Evolutionary conservation across 2,329 filamentous ascomycete genomes (phyloP), one percentile per base, ranked within the genome.

Genomic region (Ramularia endophylla): DNA sequence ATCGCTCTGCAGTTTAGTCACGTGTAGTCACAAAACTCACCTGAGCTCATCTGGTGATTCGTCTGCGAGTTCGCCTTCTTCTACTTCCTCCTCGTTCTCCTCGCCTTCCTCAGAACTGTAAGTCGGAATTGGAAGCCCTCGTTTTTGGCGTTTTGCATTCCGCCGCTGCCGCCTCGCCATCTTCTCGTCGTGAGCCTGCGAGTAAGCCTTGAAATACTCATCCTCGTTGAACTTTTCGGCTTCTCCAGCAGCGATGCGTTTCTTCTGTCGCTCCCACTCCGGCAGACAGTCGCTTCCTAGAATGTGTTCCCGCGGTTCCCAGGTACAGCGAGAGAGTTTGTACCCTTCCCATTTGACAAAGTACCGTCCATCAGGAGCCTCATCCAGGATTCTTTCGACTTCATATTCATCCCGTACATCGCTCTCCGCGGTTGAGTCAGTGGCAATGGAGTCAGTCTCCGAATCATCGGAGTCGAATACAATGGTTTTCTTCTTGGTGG

Each of bases 261-360:
- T n/a, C 27, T 58, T 57, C 3, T 48, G 27, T 7, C 42, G 22
- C 7, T 48, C 33, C 60, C 59, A 63, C 11, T 48, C 25, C 7
- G 31, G 8, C 16, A 57, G 22, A 6, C 54, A 41, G 3, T 42
- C 37, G 2, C 38, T 33, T 16, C 34, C 35, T 1, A 46, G 9
- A 11, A 59, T 27, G 16, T 53, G 43, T 7, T 53, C 44, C 8
- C 17, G 29, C 2, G 57, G 57, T 31, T 64, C 61, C 59, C 59
- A 62, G 1, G 55, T 59, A 13, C 49, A 47, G 11, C 47, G 38
- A 8, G 46, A 30, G 0, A 59, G 44, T 4, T 49, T 43, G 38
- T 60, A 64, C 18, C 55, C 56, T 17, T 52, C 47, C 61, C 61
- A 64, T 37, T 61, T 59, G 36, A 61, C 40, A 7, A 62, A 48